phyloP scores from a whole-genome alignment of 495 filamentous ascomycete genomes.

The Apiosordaria backusii region DNA sequence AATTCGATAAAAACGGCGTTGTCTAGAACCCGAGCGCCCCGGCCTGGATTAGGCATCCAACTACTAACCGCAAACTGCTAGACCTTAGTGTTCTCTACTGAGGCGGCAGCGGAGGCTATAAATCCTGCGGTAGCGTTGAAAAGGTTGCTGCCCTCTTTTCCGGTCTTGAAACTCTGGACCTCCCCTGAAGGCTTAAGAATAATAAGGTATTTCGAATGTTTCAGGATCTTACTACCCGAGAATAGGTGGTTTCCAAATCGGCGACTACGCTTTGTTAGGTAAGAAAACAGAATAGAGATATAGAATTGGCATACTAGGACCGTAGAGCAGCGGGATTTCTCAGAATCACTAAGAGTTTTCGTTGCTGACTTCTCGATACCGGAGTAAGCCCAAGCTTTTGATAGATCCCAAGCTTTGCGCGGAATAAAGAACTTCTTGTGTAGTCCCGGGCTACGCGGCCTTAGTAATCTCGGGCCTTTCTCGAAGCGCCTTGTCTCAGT shows the following conservation, averaged over 20 bases:
- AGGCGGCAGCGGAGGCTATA: slow-evolving; percentile 2
- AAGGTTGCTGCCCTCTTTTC: neutral
- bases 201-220: neutral
- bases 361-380: neutral
- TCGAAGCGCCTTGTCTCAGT: neutral
- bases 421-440: neutral
- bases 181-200: neutral
- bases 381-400: neutral
- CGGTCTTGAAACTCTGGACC: neutral
- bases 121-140: slow-evolving; percentile 8
- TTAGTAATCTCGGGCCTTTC: neutral
- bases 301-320: slow-evolving; percentile 9
- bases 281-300: neutral
- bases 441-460: neutral
- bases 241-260: neutral
- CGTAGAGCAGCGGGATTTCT: slow-evolving; percentile 4
- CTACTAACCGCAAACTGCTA: slow-evolving; percentile 14
- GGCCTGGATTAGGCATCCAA: slow-evolving; percentile 1
- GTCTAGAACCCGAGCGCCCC: slow-evolving; percentile 6
- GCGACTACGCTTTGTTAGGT: neutral
- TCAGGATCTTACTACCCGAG: neutral
- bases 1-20: slow-evolving; percentile 4
- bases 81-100: neutral
- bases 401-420: neutral
- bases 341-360: neutral